These are phyloP conservation scores for Abrus pulchellus DNA, from an alignment of 306 rosid genomes.

Conservation along the genomic window DNA sequence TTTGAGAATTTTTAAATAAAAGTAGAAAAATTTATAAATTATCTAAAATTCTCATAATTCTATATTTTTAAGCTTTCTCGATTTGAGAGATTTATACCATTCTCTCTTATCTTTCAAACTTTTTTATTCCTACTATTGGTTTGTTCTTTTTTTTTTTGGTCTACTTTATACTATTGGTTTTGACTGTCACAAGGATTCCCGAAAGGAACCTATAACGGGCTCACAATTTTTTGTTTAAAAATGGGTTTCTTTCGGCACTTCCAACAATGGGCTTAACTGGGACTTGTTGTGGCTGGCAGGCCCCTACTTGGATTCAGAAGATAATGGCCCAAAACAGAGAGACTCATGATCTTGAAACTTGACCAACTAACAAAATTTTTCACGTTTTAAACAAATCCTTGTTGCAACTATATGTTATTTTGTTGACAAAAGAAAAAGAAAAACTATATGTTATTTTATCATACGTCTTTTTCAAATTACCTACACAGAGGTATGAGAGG, in stretches of 20 bases:
- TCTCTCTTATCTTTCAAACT: too few species aligned
- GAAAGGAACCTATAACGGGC: background rate
- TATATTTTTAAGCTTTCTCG: too few species aligned
- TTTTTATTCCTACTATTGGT: too few species aligned
- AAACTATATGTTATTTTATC: background rate
- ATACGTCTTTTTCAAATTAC: background rate
- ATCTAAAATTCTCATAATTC: too few species aligned
- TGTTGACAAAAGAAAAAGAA: too few species aligned
- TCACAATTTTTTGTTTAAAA: background rate
- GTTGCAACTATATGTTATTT: background rate
- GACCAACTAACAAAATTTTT: background rate
- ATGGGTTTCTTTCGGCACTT: background rate
- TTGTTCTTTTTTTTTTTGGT: too few species aligned
- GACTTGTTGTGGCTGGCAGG: too few species aligned
- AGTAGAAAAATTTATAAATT: too few species aligned
- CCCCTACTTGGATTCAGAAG: too few species aligned
- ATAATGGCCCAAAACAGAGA: background rate
- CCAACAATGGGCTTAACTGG: background rate
- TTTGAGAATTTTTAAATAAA: too few species aligned
- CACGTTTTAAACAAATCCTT: background rate
- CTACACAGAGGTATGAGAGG: background rate
- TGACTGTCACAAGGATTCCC: background rate
- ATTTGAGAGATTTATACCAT: too few species aligned
- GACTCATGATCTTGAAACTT: background rate
- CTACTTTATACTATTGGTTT: too few species aligned